phyloP scores from a whole-genome alignment of 331 rosid species.

The Quercus tomentella region DNA sequence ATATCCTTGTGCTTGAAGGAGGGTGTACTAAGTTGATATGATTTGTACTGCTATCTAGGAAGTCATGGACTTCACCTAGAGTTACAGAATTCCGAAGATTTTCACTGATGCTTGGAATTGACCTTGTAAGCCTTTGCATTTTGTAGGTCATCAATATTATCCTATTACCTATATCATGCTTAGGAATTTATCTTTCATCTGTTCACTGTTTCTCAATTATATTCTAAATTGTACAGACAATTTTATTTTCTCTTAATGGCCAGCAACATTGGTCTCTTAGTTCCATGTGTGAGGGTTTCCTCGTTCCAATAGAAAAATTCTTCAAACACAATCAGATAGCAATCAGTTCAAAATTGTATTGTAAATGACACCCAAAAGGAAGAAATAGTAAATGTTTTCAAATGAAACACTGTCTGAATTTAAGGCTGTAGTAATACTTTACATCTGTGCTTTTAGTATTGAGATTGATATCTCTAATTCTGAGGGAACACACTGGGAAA shows the following conservation, averaged over 20 bases:
- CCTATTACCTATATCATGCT: not conserved
- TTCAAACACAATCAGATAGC: not conserved
- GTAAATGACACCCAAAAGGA: not conserved
- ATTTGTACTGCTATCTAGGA: conserved; percentile 16
- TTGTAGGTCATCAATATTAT: not conserved
- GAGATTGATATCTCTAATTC: not conserved
- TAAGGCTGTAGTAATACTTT: not conserved
- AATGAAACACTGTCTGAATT: not conserved
- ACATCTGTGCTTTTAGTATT: not conserved
- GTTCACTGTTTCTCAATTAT: not conserved
- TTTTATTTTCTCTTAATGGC: not conserved
- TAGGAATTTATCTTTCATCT: not conserved
- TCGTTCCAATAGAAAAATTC: not conserved
- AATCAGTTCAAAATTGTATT: not conserved
- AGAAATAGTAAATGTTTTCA: not conserved
- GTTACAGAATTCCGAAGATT: conserved; percentile 1
- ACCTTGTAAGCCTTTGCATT: conserved; percentile 11
- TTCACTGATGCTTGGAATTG: conserved; percentile 9
- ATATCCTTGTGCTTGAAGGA: conserved; percentile 72
- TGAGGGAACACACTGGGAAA: not conserved
- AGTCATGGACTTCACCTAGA: conserved; percentile 14
- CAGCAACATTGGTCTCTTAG: not conserved
- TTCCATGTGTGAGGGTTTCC: not conserved
- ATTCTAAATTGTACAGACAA: not conserved
- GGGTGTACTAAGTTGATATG: conserved; percentile 39